phyloP scores from a whole-genome alignment of 2,329 filamentous ascomycete genomes.

The Penicillium sclerotigenum region DNA sequence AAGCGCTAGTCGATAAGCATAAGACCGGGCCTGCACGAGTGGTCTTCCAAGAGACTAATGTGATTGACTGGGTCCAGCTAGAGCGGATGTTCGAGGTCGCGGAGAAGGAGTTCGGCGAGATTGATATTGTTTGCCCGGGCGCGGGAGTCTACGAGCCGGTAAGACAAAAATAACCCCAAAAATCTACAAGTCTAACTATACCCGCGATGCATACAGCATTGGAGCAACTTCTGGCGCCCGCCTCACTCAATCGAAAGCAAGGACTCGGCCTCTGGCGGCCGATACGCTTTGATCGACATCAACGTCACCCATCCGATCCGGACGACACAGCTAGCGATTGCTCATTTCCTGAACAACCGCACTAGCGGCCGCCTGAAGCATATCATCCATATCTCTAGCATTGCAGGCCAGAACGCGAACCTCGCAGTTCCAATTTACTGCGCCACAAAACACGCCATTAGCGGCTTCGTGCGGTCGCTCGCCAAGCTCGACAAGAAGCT shows the following conservation, averaged over 20 bases:
- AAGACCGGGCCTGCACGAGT: constrained; percentile 33
- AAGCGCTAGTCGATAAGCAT: constrained; percentile 41
- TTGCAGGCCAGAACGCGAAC: constrained; percentile 43
- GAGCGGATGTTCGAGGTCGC: constrained; percentile 50
- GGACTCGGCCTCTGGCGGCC: constrained; percentile 40
- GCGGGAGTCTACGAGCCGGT: constrained; percentile 48
- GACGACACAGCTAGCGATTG: constrained; percentile 50
- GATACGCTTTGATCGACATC: constrained; percentile 50
- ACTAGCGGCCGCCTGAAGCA: constrained; percentile 37
- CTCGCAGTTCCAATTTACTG: constrained; percentile 47
- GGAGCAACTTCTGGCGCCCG: constrained; percentile 51
- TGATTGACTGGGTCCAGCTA: constrained; percentile 50
- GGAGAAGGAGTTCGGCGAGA: constrained; percentile 46
- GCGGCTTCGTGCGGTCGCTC: constrained; percentile 50
- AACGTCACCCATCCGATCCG: constrained; percentile 54
- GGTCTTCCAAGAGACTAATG: constrained; percentile 48
- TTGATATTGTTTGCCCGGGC: constrained; percentile 49
- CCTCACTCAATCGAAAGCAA: constrained; percentile 40
- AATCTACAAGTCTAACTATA: not conserved
- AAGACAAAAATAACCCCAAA: constrained; percentile 6
- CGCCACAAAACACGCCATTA: constrained; percentile 50
- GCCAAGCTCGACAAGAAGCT: constrained; percentile 47
- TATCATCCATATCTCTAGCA: constrained; percentile 50
- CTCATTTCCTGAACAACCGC: constrained; percentile 43
- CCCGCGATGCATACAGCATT: constrained; percentile 33